Conservation (phyloP, 352 stramenopile species). For the Phytophthora cryptogea region DNA sequence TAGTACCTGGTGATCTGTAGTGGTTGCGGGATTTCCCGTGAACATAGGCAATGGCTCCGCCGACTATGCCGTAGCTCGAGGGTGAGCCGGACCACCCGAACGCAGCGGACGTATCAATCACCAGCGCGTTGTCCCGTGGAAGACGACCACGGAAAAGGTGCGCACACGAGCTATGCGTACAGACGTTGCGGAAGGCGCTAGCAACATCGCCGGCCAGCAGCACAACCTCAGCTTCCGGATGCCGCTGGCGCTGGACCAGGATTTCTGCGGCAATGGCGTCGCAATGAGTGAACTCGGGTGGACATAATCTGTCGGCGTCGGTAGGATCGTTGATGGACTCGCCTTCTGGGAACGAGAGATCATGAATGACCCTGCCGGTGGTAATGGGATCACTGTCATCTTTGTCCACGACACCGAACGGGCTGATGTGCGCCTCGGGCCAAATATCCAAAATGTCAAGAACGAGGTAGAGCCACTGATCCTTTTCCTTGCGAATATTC, state of each 20-base stretch:
- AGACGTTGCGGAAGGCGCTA: slow-evolving; percentile 11
- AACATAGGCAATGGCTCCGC: slow-evolving; percentile 12
- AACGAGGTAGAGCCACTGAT: slow-evolving; percentile 6
- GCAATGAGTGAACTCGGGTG: slow-evolving; percentile 3
- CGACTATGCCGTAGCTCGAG: slow-evolving; percentile 14
- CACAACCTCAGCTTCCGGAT: neutral
- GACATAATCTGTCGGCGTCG: neutral
- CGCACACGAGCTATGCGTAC: slow-evolving; percentile 2
- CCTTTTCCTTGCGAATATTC: slow-evolving; percentile 22
- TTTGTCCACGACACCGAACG: slow-evolving; percentile 33
- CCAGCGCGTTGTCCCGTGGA: slow-evolving; percentile 5
- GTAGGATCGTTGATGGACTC: slow-evolving; percentile 18
- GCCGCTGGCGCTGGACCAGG: too few species aligned
- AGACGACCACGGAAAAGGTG: slow-evolving; percentile 8
- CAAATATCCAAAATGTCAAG: slow-evolving; percentile 12
- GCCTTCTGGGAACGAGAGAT: slow-evolving; percentile 19
- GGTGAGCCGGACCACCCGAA: slow-evolving; percentile 27
- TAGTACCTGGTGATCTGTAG: slow-evolving; percentile 22
- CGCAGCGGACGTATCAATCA: slow-evolving; percentile 13
- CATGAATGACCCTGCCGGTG: slow-evolving; percentile 15
- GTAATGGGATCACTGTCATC: neutral
- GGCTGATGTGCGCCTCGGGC: slow-evolving; percentile 11
- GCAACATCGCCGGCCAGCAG: slow-evolving; percentile 10
- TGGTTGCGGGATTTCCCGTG: slow-evolving; percentile 4
- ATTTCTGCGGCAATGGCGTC: slow-evolving; percentile 10